Conservation (phyloP, 805 yeast species). For the Kazachstania africana region DNA sequence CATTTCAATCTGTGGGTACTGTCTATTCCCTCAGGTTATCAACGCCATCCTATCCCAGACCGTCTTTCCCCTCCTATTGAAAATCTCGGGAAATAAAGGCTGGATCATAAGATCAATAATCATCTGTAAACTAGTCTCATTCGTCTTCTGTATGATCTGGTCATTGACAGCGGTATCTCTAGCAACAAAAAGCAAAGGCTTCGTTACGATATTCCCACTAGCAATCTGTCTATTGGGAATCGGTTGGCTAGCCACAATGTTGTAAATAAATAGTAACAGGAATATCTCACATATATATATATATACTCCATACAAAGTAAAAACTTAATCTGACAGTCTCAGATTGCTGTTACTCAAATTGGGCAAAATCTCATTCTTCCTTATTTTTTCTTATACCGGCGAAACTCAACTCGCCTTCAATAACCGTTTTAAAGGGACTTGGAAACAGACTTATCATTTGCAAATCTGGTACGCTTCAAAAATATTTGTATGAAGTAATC, state of each 20-base stretch:
- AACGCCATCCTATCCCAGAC: slow-evolving; percentile 17
- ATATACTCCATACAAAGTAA: too few species aligned
- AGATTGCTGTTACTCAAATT: too few species aligned
- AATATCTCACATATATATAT: too few species aligned
- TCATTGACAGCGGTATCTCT: slow-evolving; percentile 14
- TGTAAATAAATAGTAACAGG: slow-evolving; percentile 3
- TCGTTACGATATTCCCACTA: slow-evolving; percentile 19
- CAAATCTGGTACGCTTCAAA: too few species aligned
- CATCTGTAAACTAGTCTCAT: slow-evolving; percentile 9
- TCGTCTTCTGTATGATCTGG: slow-evolving; percentile 16
- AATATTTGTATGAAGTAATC: too few species aligned
- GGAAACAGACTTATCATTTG: too few species aligned
- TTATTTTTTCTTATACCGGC: too few species aligned
- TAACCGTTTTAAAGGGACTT: too few species aligned
- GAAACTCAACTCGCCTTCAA: too few species aligned
- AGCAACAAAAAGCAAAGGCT: slow-evolving; percentile 15
- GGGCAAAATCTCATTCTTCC: too few species aligned
- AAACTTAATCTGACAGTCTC: too few species aligned
- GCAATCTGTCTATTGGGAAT: slow-evolving; percentile 16
- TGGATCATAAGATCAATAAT: slow-evolving; percentile 12
- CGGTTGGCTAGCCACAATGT: slow-evolving; percentile 17
- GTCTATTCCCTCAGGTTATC: slow-evolving; percentile 24
- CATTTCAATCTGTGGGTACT: slow-evolving; percentile 24
- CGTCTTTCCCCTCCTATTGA: slow-evolving; percentile 18
- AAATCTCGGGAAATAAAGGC: slow-evolving; percentile 2